Evolutionary conservation across 257 asterid species (phyloP).

Genomic region (Paraleonurus japonicus): DNA sequence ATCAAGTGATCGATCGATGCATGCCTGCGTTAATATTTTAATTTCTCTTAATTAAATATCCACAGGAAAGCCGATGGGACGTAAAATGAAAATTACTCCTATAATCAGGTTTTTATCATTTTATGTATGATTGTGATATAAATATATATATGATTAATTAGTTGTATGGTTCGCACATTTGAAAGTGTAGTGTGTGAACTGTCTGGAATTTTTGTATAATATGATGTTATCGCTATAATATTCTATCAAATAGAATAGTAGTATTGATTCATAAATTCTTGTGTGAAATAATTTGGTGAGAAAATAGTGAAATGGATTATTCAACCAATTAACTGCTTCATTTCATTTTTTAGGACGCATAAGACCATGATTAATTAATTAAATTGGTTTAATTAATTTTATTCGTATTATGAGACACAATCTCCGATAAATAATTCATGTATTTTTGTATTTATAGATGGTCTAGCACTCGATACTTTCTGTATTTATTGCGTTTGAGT

Average conservation of each 20-base stretch:
- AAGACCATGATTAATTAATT: too few species aligned
- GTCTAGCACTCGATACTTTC: too few species aligned
- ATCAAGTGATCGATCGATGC: neutral
- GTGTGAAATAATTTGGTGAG: neutral
- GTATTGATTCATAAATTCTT: neutral
- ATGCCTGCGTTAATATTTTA: too few species aligned
- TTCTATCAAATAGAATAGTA: neutral
- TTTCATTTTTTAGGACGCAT: too few species aligned
- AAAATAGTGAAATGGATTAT: neutral
- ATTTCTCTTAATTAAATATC: too few species aligned
- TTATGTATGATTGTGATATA: neutral
- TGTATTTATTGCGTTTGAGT: too few species aligned
- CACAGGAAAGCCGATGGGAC: neutral
- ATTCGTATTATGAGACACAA: neutral
- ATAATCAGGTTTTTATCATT: neutral
- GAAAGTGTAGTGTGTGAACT: neutral
- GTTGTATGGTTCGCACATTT: conserved; percentile 16
- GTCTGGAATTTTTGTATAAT: neutral
- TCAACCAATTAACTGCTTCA: too few species aligned
- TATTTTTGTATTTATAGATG: too few species aligned
- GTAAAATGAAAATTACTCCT: neutral
- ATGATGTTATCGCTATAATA: neutral
- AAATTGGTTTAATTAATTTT: neutral
- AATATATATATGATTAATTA: neutral
- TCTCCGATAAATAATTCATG: too few species aligned